Conservation (phyloP, 805 yeast species). For the Starmerella bombi region DNA sequence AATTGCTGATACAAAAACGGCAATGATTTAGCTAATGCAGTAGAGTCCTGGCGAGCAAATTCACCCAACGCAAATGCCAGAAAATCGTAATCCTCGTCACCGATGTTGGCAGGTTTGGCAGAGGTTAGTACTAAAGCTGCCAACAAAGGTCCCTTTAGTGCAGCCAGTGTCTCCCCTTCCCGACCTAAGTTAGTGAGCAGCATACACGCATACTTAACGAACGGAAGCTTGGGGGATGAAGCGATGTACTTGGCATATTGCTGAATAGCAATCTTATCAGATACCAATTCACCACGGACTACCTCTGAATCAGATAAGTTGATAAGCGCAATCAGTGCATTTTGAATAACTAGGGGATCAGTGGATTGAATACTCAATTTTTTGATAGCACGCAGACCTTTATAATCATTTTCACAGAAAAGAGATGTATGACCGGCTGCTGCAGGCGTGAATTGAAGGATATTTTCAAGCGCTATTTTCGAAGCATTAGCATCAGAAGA, state of each 20-base stretch:
- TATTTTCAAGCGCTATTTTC: conserved; percentile 70
- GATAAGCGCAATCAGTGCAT: conserved; percentile 64
- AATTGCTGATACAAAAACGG: conserved; percentile 75
- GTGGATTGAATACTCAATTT: conserved; percentile 6
- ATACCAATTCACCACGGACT: conserved; percentile 51
- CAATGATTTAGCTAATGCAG: conserved; percentile 42
- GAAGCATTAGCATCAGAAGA: conserved; percentile 67
- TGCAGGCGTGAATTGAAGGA: conserved; percentile 45
- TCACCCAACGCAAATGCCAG: conserved; percentile 83
- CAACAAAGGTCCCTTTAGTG: conserved; percentile 47
- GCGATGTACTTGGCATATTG: conserved; percentile 49
- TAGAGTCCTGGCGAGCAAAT: conserved; percentile 48
- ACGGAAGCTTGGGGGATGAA: conserved; percentile 27
- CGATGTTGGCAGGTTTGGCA: conserved; percentile 30
- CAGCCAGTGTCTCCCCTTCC: conserved; percentile 44
- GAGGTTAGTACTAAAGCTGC: conserved; percentile 54
- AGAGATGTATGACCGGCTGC: conserved; percentile 56
- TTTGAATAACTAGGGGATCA: conserved; percentile 34
- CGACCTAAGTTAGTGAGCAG: conserved; percentile 77
- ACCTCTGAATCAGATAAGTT: conserved; percentile 63
- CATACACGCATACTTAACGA: conserved; percentile 39
- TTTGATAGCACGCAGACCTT: conserved; percentile 62
- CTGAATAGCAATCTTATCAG: conserved; percentile 42
- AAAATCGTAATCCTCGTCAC: conserved; percentile 66
- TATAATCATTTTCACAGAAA: conserved; percentile 56